These are phyloP conservation scores for Earliella scabrosa DNA, from an alignment of 1,284 basidiomycete genomes.

Conservation along the genomic window DNA sequence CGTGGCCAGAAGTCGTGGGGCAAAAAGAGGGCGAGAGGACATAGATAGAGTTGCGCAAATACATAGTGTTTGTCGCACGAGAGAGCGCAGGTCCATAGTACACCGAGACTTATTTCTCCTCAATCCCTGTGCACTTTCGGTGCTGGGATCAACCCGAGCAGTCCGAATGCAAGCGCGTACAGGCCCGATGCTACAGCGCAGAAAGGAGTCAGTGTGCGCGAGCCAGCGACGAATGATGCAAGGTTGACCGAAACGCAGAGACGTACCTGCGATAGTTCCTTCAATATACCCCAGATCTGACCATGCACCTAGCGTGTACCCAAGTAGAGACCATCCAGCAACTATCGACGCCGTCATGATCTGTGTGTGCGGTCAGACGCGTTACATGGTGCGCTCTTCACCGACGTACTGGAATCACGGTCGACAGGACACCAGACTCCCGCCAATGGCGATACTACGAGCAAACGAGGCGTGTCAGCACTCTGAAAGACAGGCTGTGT, in stretches of 20 bases:
- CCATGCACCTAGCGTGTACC: constrained; percentile 65
- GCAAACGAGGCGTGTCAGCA: background rate
- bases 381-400: constrained; percentile 1
- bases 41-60: constrained; percentile 6
- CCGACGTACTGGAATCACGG: constrained; percentile 53
- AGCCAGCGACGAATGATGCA: background rate
- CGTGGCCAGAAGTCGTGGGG: background rate
- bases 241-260: constrained; percentile 1
- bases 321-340: constrained; percentile 66
- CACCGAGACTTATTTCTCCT: constrained; percentile 2
- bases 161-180: constrained; percentile 69
- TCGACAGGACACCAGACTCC: constrained; percentile 56
- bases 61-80: background rate
- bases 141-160: constrained; percentile 70
- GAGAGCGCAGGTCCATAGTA: constrained; percentile 40
- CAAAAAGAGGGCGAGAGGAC: background rate
- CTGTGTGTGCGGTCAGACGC: constrained; percentile 13
- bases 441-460: constrained; percentile 37
- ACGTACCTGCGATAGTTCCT: constrained; percentile 65
- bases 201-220: background rate
- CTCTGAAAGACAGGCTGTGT: background rate
- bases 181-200: constrained; percentile 58
- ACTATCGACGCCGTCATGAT: constrained; percentile 69
- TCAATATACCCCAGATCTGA: constrained; percentile 64
- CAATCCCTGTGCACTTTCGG: constrained; percentile 41